These are phyloP conservation scores for Cardamine occulta DNA, from an alignment of 345 rosid species.

Conservation along the genomic window DNA sequence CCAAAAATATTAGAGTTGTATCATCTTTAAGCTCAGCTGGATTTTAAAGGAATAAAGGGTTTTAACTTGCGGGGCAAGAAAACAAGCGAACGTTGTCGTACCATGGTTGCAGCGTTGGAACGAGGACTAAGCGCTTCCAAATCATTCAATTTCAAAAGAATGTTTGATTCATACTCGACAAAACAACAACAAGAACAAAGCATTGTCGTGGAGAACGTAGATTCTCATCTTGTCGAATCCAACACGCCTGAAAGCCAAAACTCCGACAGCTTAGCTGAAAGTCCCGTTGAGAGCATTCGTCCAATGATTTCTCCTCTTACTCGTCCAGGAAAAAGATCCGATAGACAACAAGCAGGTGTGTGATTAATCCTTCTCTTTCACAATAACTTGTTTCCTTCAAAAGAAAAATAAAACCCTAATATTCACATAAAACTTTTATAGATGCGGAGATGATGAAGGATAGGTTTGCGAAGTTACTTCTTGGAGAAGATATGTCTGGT, in stretches of 20 bases:
- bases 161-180: constrained; percentile 52
- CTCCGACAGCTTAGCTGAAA: constrained; percentile 34
- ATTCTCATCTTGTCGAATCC: constrained; percentile 42
- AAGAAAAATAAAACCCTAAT: constrained; percentile 4
- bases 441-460: constrained; percentile 72
- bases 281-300: constrained; percentile 36
- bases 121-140: constrained; percentile 55
- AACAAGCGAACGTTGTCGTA: constrained; percentile 46
- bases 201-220: constrained; percentile 35
- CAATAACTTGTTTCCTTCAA: not conserved
- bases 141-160: constrained; percentile 54
- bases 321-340: constrained; percentile 35
- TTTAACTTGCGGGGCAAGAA: constrained; percentile 45
- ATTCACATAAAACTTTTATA: constrained; percentile 29
- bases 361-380: not conserved
- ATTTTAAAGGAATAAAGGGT: constrained; percentile 31
- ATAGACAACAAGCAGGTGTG: constrained; percentile 56
- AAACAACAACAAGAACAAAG: constrained; percentile 38
- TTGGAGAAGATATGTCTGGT: constrained; percentile 86
- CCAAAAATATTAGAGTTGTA: constrained; percentile 12
- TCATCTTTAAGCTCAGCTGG: constrained; percentile 40
- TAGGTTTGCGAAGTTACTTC: constrained; percentile 61
- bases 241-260: constrained; percentile 42
- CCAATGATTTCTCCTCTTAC: constrained; percentile 42
- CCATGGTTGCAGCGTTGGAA: constrained; percentile 70